phyloP scores from a whole-genome alignment of 257 asterid genomes.

The Petunia axillaris region DNA sequence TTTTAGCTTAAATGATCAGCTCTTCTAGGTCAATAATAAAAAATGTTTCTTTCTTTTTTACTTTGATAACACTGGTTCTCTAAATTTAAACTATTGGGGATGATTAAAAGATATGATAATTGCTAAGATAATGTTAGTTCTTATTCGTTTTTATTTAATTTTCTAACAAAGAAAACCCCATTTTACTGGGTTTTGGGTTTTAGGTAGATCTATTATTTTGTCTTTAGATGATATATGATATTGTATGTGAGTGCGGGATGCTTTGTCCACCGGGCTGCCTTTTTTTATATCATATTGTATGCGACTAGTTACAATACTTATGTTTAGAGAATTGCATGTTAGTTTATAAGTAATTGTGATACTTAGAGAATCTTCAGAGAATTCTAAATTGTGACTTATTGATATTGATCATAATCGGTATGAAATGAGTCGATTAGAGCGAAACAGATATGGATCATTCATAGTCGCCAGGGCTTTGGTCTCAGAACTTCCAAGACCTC shows the following conservation, averaged over 20 bases:
- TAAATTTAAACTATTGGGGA: neutral
- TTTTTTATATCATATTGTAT: neutral
- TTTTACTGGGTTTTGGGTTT: neutral
- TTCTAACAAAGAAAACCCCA: neutral
- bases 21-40: neutral
- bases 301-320: neutral
- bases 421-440: neutral
- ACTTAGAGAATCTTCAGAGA: neutral
- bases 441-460: neutral
- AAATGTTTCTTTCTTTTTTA: neutral
- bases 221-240: conserved; percentile 14
- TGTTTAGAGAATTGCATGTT: neutral
- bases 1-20: neutral
- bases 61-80: neutral
- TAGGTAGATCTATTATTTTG: neutral
- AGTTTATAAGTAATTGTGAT: too few species aligned
- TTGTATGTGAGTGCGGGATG: neutral
- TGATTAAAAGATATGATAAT: neutral
- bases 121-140: neutral
- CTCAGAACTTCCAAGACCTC: neutral
- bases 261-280: too few species aligned
- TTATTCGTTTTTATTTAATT: neutral
- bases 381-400: neutral
- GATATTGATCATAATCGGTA: neutral
- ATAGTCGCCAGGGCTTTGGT: neutral